Evolutionary conservation across 2,329 filamentous ascomycete species (phyloP).

Genomic region (Domatiomyces globalis): DNA sequence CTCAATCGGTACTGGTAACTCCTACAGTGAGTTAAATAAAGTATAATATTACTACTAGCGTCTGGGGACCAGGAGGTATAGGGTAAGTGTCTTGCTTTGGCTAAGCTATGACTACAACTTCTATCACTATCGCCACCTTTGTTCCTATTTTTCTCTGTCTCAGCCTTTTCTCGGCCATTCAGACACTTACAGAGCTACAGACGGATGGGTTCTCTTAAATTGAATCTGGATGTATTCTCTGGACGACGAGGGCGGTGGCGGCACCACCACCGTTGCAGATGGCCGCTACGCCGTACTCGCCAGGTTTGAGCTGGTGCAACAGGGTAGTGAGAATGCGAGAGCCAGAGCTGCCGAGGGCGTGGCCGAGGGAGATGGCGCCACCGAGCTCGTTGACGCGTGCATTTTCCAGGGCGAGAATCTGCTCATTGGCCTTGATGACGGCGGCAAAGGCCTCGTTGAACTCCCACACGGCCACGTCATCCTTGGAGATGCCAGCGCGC

Average conservation of each 20-base stretch:
- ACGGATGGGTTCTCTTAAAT: slow-evolving; percentile 10
- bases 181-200: slow-evolving; percentile 4
- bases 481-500: slow-evolving; percentile 76
- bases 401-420: slow-evolving; percentile 69
- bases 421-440: slow-evolving; percentile 86
- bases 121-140: no score
- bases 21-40: no score
- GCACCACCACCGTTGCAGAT: slow-evolving; percentile 97
- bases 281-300: slow-evolving; percentile 86
- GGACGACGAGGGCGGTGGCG: slow-evolving; percentile 80
- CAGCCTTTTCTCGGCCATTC: not conserved
- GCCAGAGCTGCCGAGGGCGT: slow-evolving; percentile 85
- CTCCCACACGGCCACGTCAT: slow-evolving; percentile 90
- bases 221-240: slow-evolving; percentile 42
- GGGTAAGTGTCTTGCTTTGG: no score
- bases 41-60: no score
- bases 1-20: no score
- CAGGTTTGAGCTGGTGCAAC: slow-evolving; percentile 77
- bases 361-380: slow-evolving; percentile 81
- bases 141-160: no score
- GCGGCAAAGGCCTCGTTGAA: slow-evolving; percentile 98
- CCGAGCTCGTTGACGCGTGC: slow-evolving; percentile 77
- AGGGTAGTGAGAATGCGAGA: slow-evolving; percentile 81
- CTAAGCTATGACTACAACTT: no score
- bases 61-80: no score